phyloP scores from a whole-genome alignment of 805 yeast genomes.

The Myxozyma mucilagina region DNA sequence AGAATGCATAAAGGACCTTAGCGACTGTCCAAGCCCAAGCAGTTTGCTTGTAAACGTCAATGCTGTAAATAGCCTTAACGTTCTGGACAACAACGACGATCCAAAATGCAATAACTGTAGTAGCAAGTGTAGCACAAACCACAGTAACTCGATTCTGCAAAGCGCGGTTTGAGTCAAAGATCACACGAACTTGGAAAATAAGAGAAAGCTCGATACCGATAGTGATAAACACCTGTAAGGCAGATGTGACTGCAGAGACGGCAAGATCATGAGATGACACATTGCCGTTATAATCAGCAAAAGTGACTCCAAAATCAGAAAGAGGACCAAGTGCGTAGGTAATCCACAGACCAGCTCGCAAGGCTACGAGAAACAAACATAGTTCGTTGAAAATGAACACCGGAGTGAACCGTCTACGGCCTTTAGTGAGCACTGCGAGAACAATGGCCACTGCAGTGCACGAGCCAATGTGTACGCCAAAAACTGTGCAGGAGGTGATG shows the following conservation, averaged over 20 bases:
- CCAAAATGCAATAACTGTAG: conserved; percentile 60
- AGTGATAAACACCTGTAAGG: conserved; percentile 61
- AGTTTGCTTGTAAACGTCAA: conserved; percentile 51
- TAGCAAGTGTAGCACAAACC: conserved; percentile 50
- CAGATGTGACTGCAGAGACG: conserved; percentile 61
- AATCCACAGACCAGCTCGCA: conserved; percentile 64
- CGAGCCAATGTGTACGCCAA: conserved; percentile 32
- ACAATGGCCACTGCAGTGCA: conserved; percentile 25
- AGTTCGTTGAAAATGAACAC: conserved; percentile 71
- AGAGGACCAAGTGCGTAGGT: conserved; percentile 56
- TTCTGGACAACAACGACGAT: conserved; percentile 52
- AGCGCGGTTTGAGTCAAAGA: conserved; percentile 48
- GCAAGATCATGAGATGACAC: conserved; percentile 45
- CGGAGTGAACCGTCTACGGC: conserved; percentile 54
- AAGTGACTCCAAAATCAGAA: conserved; percentile 48
- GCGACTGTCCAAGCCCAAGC: conserved; percentile 39
- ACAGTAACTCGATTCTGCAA: conserved; percentile 52
- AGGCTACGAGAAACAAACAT: conserved; percentile 54
- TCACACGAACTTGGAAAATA: conserved; percentile 67
- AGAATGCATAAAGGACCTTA: conserved; percentile 62
- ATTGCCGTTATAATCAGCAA: conserved; percentile 50
- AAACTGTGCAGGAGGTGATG: conserved; percentile 13
- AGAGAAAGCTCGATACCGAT: conserved; percentile 63
- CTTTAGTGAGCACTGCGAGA: conserved; percentile 48
- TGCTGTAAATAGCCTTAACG: conserved; percentile 40